These are phyloP conservation scores for Termitomyces sp. DNA, from an alignment of 768 basidiomycete genomes.

Conservation along the genomic window DNA sequence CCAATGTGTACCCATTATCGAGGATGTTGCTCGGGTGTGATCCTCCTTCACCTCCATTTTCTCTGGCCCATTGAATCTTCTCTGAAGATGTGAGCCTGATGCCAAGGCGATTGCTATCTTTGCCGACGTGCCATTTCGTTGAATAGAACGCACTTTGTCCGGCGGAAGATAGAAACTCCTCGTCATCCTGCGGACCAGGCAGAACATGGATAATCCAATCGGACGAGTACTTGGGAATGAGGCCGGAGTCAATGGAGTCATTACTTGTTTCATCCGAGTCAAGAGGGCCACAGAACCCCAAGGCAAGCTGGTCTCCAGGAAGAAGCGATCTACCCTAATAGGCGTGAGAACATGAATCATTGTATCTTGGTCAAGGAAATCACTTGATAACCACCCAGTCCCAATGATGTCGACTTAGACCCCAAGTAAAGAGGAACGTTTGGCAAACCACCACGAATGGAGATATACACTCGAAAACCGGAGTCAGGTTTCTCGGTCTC, in stretches of 20 bases:
- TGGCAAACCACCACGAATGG: slow-evolving; percentile 56
- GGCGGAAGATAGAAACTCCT: slow-evolving; percentile 42
- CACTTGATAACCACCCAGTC: slow-evolving; percentile 51
- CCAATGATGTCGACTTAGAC: slow-evolving; percentile 61
- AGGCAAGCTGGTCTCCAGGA: slow-evolving; percentile 43
- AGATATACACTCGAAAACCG: slow-evolving; percentile 53
- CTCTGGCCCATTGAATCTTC: slow-evolving; percentile 48
- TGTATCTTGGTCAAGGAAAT: neutral
- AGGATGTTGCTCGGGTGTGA: slow-evolving; percentile 65
- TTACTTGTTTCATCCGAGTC: slow-evolving; percentile 8
- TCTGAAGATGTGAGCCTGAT: slow-evolving; percentile 44
- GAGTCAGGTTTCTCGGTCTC: slow-evolving; percentile 12
- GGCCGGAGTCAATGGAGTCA: slow-evolving; percentile 17
- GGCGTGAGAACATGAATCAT: neutral
- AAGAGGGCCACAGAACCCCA: slow-evolving; percentile 25
- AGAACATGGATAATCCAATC: slow-evolving; percentile 51
- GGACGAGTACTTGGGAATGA: slow-evolving; percentile 39
- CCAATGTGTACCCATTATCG: slow-evolving; percentile 52
- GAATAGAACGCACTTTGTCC: slow-evolving; percentile 48
- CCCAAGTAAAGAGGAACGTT: slow-evolving; percentile 49
- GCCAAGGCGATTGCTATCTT: slow-evolving; percentile 58
- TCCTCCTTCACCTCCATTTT: slow-evolving; percentile 59
- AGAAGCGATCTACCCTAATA: slow-evolving; percentile 45
- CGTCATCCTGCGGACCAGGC: slow-evolving; percentile 58
- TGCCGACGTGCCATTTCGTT: slow-evolving; percentile 45